A percentile compares a stretch with the other conserved stretches of the same genome.
phyloP scores from a whole-genome alignment of 176 grass and related monocot genomes.

The Carex cristatella region DNA sequence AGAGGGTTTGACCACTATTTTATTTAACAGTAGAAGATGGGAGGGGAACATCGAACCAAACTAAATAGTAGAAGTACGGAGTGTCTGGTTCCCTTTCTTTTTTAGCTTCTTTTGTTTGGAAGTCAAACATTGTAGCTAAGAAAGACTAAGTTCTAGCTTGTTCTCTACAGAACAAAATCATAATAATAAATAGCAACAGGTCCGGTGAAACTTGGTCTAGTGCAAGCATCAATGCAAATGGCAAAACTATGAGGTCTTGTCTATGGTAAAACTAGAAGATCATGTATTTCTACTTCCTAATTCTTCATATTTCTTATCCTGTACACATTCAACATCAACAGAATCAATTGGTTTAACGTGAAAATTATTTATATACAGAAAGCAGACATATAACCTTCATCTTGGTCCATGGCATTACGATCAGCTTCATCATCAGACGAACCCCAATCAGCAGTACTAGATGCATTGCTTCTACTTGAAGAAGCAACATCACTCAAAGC shows the following conservation, averaged over 20 bases:
- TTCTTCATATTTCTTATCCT: background rate
- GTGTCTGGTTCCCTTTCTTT: background rate
- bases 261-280: background rate
- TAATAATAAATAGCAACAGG: background rate
- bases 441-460: conserved; percentile 56
- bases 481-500: conserved; percentile 83
- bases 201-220: background rate
- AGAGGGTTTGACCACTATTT: too few relatives aligned
- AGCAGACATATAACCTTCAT: conserved; percentile 43
- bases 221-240: background rate
- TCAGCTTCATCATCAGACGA: conserved; percentile 74
- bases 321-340: background rate
- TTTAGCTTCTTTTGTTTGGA: background rate
- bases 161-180: background rate
- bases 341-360: background rate
- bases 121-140: background rate
- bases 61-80: background rate
- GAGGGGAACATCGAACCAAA: too few relatives aligned
- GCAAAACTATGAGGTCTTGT: background rate
- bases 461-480: conserved; percentile 43
- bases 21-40: too few relatives aligned
- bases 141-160: background rate
- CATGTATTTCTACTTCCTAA: background rate
- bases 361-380: background rate
- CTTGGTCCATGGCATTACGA: conserved; percentile 47